These are phyloP conservation scores for Lantana camara DNA, from an alignment of 257 asterid species.

Conservation along the genomic window DNA sequence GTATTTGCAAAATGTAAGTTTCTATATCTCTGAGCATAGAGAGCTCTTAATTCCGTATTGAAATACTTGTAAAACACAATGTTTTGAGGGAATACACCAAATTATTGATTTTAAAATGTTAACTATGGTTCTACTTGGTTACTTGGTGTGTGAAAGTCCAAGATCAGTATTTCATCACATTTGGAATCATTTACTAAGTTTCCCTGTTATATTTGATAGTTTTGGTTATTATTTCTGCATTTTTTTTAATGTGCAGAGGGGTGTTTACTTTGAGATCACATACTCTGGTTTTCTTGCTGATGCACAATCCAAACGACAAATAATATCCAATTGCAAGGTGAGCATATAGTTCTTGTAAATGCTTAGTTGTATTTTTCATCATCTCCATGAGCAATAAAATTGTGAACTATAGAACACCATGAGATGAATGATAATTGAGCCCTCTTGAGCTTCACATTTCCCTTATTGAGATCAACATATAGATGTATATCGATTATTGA, in stretches of 20 bases:
- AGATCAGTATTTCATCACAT: not conserved
- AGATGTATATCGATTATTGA: no score
- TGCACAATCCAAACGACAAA: conserved; percentile 72
- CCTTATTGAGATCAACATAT: no score
- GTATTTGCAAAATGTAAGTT: no score
- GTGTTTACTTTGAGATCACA: conserved; percentile 84
- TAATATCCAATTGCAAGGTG: conserved; percentile 84
- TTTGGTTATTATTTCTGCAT: conserved; percentile 20
- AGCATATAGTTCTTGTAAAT: conserved; percentile 20
- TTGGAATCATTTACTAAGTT: not conserved
- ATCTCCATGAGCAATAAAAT: not conserved
- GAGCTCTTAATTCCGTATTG: conserved; percentile 1
- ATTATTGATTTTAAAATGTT: not conserved
- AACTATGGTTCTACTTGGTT: not conserved
- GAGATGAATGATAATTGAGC: not conserved
- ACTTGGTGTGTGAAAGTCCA: conserved; percentile 11
- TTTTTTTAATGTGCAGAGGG: conserved; percentile 63
- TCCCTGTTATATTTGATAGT: not conserved
- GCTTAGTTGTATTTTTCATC: conserved; percentile 15
- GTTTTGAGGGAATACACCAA: not conserved
- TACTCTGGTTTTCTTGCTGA: conserved; percentile 73
- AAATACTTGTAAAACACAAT: not conserved
- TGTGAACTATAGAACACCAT: not conserved
- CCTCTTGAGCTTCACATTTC: no score
- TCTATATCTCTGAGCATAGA: not conserved